Base-by-base conservation (phyloP, 2,329 filamentous ascomycete species). In the Cercospora beticola region DNA sequence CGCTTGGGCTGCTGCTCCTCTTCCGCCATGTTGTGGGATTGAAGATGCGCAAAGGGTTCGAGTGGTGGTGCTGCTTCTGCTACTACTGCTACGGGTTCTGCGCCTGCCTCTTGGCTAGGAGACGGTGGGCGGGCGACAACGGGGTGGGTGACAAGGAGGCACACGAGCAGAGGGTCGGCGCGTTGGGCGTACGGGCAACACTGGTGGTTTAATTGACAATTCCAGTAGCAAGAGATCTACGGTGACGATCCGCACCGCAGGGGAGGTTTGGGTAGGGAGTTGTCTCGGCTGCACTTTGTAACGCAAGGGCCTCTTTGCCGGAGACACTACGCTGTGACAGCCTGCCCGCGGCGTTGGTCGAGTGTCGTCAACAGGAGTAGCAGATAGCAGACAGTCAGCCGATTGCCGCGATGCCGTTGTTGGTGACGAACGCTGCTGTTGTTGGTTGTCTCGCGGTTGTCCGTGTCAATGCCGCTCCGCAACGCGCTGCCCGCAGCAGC, bases 1-100 rank as follows among this genome's bases (percentile, higher is more conserved):
- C 64, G 49, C 58, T 65, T 64, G 33, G 66, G 54, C 43, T 33
- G 68, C 60, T 61, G 21, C 49, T 69, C 68, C 43, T 62, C 59
- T 16, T 62, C 65, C 36, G 68, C 68, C 64, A 69, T 69, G 54
- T 26, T 63, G 61, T 40, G 46, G 23, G 26, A 57, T 46, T 36
- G 33, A 30, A 8, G 31, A 62, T 28, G 49, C 46, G 36, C 46
- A 12, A 33, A 30, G 46, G 62, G 21, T 18, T 30, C 26, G 62
- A 8, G 21, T 64, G n/a, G n/a, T 21, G n/a, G 14, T 64, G 46
- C 49, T 21, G 26, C 52, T 21, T 40, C 40, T 49, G 40, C 36
- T 52, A 26, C 43, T 31, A 21, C 60, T 62, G 43, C 60, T 62
- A 21, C 46, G 3, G 10, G 4, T 52, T 5, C 18, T 52, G 46